Conservation (phyloP, 2,329 filamentous ascomycete species). For the Fusarium zealandicum region DNA sequence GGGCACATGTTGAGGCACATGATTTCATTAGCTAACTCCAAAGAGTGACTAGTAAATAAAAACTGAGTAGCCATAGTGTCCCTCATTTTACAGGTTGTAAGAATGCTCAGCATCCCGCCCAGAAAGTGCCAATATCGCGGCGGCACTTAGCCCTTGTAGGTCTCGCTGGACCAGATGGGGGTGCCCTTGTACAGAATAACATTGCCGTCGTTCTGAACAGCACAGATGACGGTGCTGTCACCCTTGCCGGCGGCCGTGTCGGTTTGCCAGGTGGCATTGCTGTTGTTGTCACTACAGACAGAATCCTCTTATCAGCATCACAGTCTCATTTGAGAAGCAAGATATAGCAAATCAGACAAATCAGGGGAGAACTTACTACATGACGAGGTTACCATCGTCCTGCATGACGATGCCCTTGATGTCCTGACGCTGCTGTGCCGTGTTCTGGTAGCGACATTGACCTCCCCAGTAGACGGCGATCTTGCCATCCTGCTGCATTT, state of each 20-base stretch:
- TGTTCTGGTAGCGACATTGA: constrained; percentile 43
- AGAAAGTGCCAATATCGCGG: neutral
- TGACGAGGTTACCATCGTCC: constrained; percentile 43
- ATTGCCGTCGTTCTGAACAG: constrained; percentile 46
- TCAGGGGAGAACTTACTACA: constrained; percentile 42
- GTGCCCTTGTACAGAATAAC: constrained; percentile 45
- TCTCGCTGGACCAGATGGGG: constrained; percentile 43
- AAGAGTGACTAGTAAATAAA: too few relatives aligned
- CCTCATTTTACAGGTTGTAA: too few relatives aligned
- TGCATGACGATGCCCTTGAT: constrained; percentile 44
- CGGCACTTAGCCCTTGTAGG: constrained; percentile 38
- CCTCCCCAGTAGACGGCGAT: constrained; percentile 43
- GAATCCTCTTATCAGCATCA: neutral
- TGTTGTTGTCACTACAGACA: constrained; percentile 21
- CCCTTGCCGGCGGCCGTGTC: constrained; percentile 35
- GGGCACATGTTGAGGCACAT: too few relatives aligned
- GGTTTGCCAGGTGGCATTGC: constrained; percentile 39
- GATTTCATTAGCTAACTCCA: too few relatives aligned
- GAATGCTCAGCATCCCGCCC: too few relatives aligned
- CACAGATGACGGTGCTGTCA: constrained; percentile 31
- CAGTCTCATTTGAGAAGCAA: rapidly evolving
- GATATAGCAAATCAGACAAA: too few relatives aligned
- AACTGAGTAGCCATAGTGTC: too few relatives aligned
- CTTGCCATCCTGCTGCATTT: constrained; percentile 45
- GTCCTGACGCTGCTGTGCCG: constrained; percentile 36